Percentiles rank a stretch among this genome's conserved stretches.
Evolutionary conservation across 768 basidiomycete species (phyloP).

Genomic region (Boletus speciosus): DNA sequence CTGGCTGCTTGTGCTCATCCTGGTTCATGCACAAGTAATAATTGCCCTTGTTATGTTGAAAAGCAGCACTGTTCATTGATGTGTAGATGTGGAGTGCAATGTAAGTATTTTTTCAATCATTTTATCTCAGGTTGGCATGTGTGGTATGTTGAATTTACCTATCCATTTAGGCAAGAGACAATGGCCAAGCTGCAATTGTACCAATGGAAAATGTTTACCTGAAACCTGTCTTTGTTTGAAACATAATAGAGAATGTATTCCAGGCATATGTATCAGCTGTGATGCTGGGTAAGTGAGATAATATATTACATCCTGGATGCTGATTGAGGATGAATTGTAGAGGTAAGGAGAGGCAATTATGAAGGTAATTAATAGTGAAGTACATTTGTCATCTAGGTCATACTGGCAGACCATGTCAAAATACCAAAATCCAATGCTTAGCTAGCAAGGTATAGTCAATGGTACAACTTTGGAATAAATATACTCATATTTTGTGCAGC

Average conservation of each 20-base stretch:
- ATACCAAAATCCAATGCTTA: conserved; percentile 28
- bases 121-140: neutral
- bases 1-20: conserved; percentile 42
- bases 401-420: conserved; percentile 21
- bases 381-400: conserved; percentile 13
- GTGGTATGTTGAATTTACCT: neutral
- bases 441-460: conserved; percentile 18
- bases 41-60: conserved; percentile 40
- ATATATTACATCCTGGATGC: neutral
- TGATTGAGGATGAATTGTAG: conserved; percentile 8
- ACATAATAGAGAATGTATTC: conserved; percentile 46
- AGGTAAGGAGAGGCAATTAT: conserved; percentile 12
- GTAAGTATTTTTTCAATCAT: conserved; percentile 26
- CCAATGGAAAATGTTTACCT: conserved; percentile 28
- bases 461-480: neutral
- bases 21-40: conserved; percentile 41
- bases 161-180: conserved; percentile 13
- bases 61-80: conserved; percentile 43
- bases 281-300: conserved; percentile 36
- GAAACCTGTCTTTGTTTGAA: conserved; percentile 37
- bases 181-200: conserved; percentile 11
- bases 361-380: neutral
- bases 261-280: conserved; percentile 46
- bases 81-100: conserved; percentile 45
- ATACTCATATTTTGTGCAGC: conserved; percentile 22